phyloP scores from a whole-genome alignment of 75 land plant genomes.

The Picea sitchensis region DNA sequence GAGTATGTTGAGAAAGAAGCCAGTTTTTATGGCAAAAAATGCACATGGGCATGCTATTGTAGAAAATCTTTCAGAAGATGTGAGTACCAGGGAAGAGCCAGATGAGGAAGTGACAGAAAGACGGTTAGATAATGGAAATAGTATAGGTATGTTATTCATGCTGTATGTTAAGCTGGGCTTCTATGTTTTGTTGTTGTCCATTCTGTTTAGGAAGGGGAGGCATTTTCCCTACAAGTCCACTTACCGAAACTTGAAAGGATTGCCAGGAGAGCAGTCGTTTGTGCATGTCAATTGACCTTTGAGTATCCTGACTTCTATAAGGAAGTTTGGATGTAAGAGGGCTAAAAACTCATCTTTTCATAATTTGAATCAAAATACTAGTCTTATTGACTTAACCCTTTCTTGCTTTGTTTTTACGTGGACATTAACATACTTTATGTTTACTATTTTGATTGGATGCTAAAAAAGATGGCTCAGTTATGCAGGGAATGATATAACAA shows the following conservation, averaged over 20 bases:
- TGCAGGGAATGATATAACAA: conserved; percentile 40
- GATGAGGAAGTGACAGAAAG: conserved; percentile 12
- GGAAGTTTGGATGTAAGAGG: neutral
- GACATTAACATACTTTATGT: neutral
- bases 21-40: conserved; percentile 68
- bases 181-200: neutral
- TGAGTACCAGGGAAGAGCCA: conserved; percentile 4
- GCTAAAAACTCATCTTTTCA: neutral
- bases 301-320: neutral
- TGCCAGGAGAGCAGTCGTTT: neutral
- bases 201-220: neutral
- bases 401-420: neutral
- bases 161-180: neutral
- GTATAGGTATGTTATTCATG: conserved; percentile 7
- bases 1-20: conserved; percentile 77
- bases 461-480: neutral
- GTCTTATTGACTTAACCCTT: neutral
- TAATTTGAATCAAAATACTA: neutral
- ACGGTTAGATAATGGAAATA: neutral
- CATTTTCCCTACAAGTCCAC: neutral
- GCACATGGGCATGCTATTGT: conserved; percentile 59
- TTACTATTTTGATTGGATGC: conserved; percentile 3
- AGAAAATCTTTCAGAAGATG: neutral
- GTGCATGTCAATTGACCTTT: neutral
- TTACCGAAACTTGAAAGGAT: neutral